Conservation (phyloP, 139 green algal genomes). For the Picochlorum sp. region DNA sequence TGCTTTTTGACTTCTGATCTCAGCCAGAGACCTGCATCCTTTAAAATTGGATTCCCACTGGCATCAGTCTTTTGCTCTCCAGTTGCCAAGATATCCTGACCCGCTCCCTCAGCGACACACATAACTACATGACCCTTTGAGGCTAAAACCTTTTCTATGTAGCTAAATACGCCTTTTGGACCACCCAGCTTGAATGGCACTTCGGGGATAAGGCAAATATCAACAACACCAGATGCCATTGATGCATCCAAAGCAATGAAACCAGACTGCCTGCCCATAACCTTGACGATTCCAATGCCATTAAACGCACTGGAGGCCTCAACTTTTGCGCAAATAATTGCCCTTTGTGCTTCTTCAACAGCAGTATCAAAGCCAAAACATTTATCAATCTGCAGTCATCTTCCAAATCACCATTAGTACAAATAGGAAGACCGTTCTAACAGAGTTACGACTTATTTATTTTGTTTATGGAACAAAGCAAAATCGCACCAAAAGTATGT, state of each 20-base stretch:
- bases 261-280: slow-evolving; percentile 73
- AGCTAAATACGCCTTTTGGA: slow-evolving; percentile 59
- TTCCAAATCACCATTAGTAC: no score
- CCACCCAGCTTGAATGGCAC: slow-evolving; percentile 78
- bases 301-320: slow-evolving; percentile 57
- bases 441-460: slow-evolving; percentile 41
- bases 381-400: no score
- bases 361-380: slow-evolving; percentile 81
- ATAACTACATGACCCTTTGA: slow-evolving; percentile 70
- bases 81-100: slow-evolving; percentile 44
- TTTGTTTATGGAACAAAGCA: no score
- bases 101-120: slow-evolving; percentile 64
- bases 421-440: not conserved
- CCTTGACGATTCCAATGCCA: slow-evolving; percentile 73
- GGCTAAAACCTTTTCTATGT: slow-evolving; percentile 64
- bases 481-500: slow-evolving; percentile 85
- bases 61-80: slow-evolving; percentile 28
- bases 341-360: slow-evolving; percentile 65
- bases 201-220: slow-evolving; percentile 83
- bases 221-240: slow-evolving; percentile 58
- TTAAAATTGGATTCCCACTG: slow-evolving; percentile 56
- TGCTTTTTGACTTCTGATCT: slow-evolving; percentile 40
- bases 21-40: slow-evolving; percentile 58
- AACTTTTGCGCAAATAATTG: slow-evolving; percentile 41
- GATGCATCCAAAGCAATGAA: slow-evolving; percentile 79